Evolutionary conservation across 495 filamentous ascomycete species (phyloP), one percentile per base, ranked within the genome.

Genomic region (Xylaria bambusicola): DNA sequence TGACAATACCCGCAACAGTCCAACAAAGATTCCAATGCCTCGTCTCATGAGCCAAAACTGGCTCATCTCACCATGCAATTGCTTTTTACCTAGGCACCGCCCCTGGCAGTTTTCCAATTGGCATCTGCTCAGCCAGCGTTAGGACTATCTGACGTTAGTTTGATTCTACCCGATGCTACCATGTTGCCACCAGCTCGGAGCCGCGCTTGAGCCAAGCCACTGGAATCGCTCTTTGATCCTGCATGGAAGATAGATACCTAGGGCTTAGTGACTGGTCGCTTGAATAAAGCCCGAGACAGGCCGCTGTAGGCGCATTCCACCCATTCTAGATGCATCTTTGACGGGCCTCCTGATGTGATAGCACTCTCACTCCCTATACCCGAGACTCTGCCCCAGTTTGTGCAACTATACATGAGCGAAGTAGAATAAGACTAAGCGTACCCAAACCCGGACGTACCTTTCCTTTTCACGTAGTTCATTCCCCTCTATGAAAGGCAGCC

Each of bases 41-140:
- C 26, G 17, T 21, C 40, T 10, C 38, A 44, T 2, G 27, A 8
- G 52, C n/a, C 23, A 17, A 26, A 54, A 15, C 52, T 33, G 15
- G 36, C 3, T 1, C 24, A 42, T 42, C n/a, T 21, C 24, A 9
- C 33, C 15, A 18, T 36, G 24, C 17, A 17, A 38, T 27, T 17
- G 52, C 38, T 44, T 10, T 15, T 26, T 24, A 31, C 44, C 20
- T 15, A 27, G 36, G 27, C 36, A 18, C 36, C 51, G 51, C 31
- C 17, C 9, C 31, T 41, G 13, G 29, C 29, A 33, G 29, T 5
- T 40, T 29, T 15, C 31, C 26, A n/a, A 36, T 53, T 38, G 53
- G 41, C 53, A 38, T 47, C 53, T 27, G 53, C 47, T 27, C 53
- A 42, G 53, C 47, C 41, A 56, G 44, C 41, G 47, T 15, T 38